Conservation (phyloP, 148 eudicot genomes). For the Vaccinium corymbosum region DNA sequence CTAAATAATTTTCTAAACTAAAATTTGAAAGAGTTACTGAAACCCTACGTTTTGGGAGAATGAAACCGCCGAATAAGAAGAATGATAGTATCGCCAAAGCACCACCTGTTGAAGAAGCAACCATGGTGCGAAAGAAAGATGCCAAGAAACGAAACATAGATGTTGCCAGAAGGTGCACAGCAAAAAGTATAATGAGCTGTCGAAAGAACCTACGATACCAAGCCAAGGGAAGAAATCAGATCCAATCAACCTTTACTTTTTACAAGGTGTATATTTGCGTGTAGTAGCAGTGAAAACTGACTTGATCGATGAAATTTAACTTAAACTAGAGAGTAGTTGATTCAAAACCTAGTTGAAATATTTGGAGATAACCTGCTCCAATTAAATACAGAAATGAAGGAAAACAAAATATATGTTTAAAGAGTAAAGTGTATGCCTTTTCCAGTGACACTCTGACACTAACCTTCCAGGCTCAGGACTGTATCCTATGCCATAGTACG, state of each 20-base stretch:
- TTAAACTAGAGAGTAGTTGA: neutral
- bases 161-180: constrained; percentile 56
- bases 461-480: constrained; percentile 72
- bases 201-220: constrained; percentile 54
- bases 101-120: constrained; percentile 50
- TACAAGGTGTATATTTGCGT: neutral
- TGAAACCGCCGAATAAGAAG: constrained; percentile 65
- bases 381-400: neutral
- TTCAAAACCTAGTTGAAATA: neutral
- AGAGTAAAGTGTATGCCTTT: neutral
- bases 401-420: neutral
- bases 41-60: constrained; percentile 64
- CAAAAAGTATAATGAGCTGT: constrained; percentile 52
- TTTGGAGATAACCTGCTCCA: neutral
- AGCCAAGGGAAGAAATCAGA: neutral
- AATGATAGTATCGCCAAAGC: constrained; percentile 36
- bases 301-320: neutral
- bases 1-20: neutral
- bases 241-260: neutral
- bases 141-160: constrained; percentile 78
- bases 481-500: constrained; percentile 77
- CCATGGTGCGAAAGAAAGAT: constrained; percentile 45
- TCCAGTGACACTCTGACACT: constrained; percentile 15
- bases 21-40: neutral
- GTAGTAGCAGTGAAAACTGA: no score